phyloP scores from a whole-genome alignment of 768 basidiomycete species.

The Suillus discolor region DNA sequence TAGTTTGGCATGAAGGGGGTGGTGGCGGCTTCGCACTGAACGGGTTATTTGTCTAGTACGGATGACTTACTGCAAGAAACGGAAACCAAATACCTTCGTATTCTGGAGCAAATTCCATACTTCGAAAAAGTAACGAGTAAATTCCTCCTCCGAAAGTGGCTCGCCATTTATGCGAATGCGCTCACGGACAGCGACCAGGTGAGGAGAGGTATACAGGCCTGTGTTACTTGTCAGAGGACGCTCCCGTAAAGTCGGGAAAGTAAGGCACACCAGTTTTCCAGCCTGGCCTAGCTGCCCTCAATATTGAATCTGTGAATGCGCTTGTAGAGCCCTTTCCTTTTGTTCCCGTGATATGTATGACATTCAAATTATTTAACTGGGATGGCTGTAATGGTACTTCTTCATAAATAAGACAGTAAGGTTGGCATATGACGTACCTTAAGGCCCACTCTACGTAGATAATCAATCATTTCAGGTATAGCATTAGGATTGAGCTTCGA shows the following conservation, averaged over 20 bases:
- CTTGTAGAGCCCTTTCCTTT: constrained; percentile 99
- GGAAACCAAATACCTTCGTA: constrained; percentile 41
- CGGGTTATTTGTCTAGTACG: constrained; percentile 6
- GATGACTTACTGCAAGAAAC: constrained; percentile 13
- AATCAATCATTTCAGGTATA: constrained; percentile 90
- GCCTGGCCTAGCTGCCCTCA: constrained; percentile 70
- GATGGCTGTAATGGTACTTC: constrained; percentile 52
- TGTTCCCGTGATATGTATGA: constrained; percentile 95
- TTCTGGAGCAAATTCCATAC: constrained; percentile 87
- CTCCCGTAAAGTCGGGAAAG: not conserved
- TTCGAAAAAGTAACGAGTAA: constrained; percentile 92
- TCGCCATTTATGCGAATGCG: constrained; percentile 91
- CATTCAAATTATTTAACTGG: constrained; percentile 86
- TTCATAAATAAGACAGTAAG: constrained; percentile 16
- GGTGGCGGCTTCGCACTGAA: constrained; percentile 46
- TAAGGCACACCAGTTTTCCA: constrained; percentile 76
- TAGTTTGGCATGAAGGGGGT: constrained; percentile 84
- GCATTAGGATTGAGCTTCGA: constrained; percentile 59
- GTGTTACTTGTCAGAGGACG: constrained; percentile 1
- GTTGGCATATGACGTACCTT: constrained; percentile 48
- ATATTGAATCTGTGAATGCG: constrained; percentile 87
- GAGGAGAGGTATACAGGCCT: constrained; percentile 97
- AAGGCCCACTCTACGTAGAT: constrained; percentile 85
- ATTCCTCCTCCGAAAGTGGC: constrained; percentile 86
- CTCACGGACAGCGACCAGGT: constrained; percentile 94